These are phyloP conservation scores for Scalesia atractyloides DNA, from an alignment of 129 eudicot species.

Conservation along the genomic window DNA sequence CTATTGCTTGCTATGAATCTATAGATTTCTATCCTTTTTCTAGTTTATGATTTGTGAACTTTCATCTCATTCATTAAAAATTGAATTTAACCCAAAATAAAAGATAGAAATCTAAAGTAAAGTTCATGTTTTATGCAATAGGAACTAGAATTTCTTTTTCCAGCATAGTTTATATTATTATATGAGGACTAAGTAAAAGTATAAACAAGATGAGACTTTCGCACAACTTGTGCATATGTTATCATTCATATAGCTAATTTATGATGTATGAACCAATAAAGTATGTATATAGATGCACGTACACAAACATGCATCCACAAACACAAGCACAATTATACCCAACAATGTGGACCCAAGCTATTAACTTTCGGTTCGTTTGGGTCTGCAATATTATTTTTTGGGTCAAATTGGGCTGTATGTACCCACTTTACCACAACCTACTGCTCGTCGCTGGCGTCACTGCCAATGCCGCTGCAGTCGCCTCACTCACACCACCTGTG, in stretches of 20 bases:
- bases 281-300: not conserved
- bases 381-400: too few relatives aligned
- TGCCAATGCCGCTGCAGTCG: too few relatives aligned
- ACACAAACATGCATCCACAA: not conserved
- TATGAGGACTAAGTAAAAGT: not conserved
- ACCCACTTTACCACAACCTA: not conserved
- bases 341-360: not conserved
- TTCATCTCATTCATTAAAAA: not conserved
- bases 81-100: too few relatives aligned
- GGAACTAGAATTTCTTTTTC: not conserved
- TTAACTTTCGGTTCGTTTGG: not conserved
- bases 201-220: not conserved
- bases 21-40: too few relatives aligned
- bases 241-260: not conserved
- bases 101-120: not conserved
- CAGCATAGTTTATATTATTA: not conserved
- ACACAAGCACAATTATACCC: not conserved
- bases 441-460: too few relatives aligned
- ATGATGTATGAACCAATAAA: not conserved
- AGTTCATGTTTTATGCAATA: not conserved
- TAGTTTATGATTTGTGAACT: not conserved
- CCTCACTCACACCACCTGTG: too few relatives aligned
- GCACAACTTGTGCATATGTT: not conserved
- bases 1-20: too few relatives aligned
- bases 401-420: not conserved